Base-by-base conservation (phyloP, 2,329 filamentous ascomycete species). In the Clarireedia hainanense region DNA sequence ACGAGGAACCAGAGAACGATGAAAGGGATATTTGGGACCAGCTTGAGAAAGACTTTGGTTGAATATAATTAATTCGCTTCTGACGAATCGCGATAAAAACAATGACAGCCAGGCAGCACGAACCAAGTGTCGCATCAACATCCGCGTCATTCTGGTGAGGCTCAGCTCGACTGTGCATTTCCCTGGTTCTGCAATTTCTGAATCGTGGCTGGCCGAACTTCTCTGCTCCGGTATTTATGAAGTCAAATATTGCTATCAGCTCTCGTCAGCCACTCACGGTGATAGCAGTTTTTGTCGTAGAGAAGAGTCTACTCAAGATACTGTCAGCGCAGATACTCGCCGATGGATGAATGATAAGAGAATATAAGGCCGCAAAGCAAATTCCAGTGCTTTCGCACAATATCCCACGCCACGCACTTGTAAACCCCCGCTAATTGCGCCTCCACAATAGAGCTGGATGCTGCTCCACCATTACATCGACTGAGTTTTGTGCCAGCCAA, bases 1-100 rank as follows among this genome's bases (percentile, higher is more conserved):
- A 50, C 9, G 45, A 47, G 20, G 36, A 23, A 23, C 30, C 36
- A 10, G 57, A 61, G 12, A 56, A 60, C 1, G 58, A 63, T 2
- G 63, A 57, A 10, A 59, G 63, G 65, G 72, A 74, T 40, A 57
- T 74, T 2, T 79, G 77, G 77, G 68, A 67, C 12, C 67, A 67
- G 14, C 64, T 74, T 39, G 75, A 78, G 63, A 71, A 67, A 40
- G 61, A 72, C 34, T 75, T 77, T 62, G 61, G 67, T 59, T 53
- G 50, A 52, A 37, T 34, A 12, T 20, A 12, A 34, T 34, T 34
- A 34, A 34, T 34, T 34, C 10, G 30, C 30, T 20, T 17, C 14
- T 45, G 20, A 6, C n/a, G 42, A 45, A 45, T 14, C 42, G 12
- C 20, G 12, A 23, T 23, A 23, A 23, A 23, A 7, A 17, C 42